A percentile compares a stretch with the other conserved stretches of the same genome.
These are phyloP conservation scores for Fraxinus albicans DNA, from an alignment of 305 asterid species.

Conservation along the genomic window DNA sequence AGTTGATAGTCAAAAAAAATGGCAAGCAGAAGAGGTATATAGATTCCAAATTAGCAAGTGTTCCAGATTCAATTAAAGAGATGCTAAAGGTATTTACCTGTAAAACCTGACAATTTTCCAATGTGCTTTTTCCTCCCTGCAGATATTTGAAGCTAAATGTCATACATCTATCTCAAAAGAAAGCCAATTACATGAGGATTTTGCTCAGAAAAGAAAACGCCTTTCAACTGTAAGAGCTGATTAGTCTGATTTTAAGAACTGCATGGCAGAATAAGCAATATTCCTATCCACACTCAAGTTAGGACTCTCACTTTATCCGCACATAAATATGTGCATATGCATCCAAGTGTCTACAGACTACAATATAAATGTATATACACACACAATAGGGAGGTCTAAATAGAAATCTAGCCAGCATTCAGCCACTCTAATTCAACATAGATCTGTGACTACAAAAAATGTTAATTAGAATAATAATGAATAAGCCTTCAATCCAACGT, in stretches of 20 bases:
- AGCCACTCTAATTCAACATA: background rate
- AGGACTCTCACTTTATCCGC: background rate
- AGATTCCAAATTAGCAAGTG: background rate
- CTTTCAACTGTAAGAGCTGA: background rate
- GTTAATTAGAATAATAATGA: background rate
- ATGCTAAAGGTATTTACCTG: conserved; percentile 50
- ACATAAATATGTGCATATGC: background rate
- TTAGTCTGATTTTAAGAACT: background rate
- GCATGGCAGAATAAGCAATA: background rate
- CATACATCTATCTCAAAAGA: conserved; percentile 20
- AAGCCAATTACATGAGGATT: background rate
- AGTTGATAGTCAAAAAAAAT: background rate
- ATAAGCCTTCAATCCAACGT: background rate
- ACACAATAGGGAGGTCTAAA: background rate
- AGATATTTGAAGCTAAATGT: conserved; percentile 22
- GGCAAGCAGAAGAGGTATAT: background rate
- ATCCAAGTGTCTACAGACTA: background rate
- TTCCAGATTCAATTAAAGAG: conserved; percentile 11
- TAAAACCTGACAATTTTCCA: conserved; percentile 91
- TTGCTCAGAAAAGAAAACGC: background rate
- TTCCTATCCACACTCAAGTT: background rate
- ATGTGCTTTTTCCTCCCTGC: conserved; percentile 94
- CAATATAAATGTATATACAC: background rate
- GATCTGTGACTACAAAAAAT: background rate
- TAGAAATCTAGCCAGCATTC: background rate